These are phyloP conservation scores for Cutaneotrichosporon daszewskae DNA, from an alignment of 1,284 basidiomycete species.

Conservation along the genomic window DNA sequence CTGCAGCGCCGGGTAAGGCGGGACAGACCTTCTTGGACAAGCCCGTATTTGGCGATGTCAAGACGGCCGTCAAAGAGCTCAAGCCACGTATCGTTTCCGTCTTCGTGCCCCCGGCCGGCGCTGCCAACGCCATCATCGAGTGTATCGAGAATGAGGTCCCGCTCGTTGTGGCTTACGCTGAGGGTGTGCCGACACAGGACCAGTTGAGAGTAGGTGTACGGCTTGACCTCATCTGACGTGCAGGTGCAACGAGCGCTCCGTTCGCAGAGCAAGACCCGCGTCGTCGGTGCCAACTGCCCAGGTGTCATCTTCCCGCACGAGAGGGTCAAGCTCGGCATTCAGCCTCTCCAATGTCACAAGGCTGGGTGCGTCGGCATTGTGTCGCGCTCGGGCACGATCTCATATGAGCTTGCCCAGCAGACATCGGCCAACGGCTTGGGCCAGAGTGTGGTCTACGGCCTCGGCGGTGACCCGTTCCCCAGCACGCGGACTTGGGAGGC, in stretches of 20 bases:
- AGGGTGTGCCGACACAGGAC: constrained; percentile 65
- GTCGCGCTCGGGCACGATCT: constrained; percentile 78
- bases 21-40: constrained; percentile 83
- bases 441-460: constrained; percentile 87
- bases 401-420: constrained; percentile 82
- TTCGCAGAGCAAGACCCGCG: constrained; percentile 81
- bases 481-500: constrained; percentile 68
- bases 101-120: constrained; percentile 39
- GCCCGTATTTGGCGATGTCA: constrained; percentile 82
- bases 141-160: constrained; percentile 91
- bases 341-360: constrained; percentile 88
- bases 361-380: constrained; percentile 87
- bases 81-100: constrained; percentile 17
- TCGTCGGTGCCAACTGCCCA: constrained; percentile 84
- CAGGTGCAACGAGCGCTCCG: constrained; percentile 83
- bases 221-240: no score
- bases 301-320: constrained; percentile 75
- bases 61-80: constrained; percentile 57
- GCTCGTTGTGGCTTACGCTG: constrained; percentile 86
- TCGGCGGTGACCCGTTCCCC: constrained; percentile 96
- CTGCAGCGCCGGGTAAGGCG: constrained; percentile 90
- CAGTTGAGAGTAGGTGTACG: no score
- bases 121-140: constrained; percentile 87
- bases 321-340: constrained; percentile 97
- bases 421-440: constrained; percentile 89